Conservation (phyloP, 345 rosid species). For the Rhizophora apiculata region DNA sequence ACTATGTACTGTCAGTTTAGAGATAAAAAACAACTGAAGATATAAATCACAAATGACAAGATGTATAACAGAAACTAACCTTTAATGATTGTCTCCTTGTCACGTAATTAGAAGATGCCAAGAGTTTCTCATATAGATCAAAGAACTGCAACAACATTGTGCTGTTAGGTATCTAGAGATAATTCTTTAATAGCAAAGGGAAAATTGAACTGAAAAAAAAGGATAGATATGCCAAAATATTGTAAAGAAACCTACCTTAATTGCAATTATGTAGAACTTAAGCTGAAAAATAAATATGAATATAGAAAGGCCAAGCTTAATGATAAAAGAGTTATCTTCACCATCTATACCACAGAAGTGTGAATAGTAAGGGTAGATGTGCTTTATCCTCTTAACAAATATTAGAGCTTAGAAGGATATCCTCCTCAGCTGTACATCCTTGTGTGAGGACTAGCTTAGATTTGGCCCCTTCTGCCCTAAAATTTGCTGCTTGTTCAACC, state of each 20-base stretch:
- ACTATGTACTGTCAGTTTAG: slow-evolving; percentile 11
- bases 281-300: not conserved
- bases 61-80: slow-evolving; percentile 43
- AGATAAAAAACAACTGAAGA: slow-evolving; percentile 10
- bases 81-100: slow-evolving; percentile 95
- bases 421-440: not conserved
- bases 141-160: slow-evolving; percentile 71
- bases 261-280: not conserved
- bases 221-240: slow-evolving; percentile 1
- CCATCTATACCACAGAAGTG: slow-evolving; percentile 2
- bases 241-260: not conserved
- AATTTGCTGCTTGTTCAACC: not conserved
- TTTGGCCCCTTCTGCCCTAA: not conserved
- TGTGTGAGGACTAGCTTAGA: not conserved
- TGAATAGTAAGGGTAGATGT: not conserved
- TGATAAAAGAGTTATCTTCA: not conserved
- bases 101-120: slow-evolving; percentile 87
- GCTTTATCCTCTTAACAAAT: slow-evolving; percentile 1
- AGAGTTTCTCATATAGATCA: slow-evolving; percentile 70
- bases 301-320: slow-evolving; percentile 6
- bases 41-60: not conserved
- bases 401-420: not conserved
- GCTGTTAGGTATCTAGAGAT: slow-evolving; percentile 20
- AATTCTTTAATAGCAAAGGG: not conserved
- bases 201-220: not conserved